Conservation (phyloP, 129 eudicot genomes). For the Scalesia atractyloides region DNA sequence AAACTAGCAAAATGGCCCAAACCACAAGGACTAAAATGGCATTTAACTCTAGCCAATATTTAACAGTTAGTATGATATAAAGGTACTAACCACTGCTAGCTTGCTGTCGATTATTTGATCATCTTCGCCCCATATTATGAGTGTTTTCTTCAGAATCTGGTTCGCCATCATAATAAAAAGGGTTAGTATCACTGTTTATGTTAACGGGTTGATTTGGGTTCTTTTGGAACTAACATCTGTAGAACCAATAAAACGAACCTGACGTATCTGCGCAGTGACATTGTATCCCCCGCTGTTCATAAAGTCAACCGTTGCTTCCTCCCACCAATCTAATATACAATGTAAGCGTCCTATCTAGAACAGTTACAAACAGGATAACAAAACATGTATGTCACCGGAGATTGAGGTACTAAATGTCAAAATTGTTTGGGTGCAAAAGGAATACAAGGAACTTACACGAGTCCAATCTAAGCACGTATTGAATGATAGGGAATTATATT, state of each 20-base stretch:
- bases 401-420: not conserved
- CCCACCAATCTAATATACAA: constrained; percentile 96
- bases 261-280: constrained; percentile 55
- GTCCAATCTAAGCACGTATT: constrained; percentile 75
- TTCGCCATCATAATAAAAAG: not conserved
- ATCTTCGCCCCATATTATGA: constrained; percentile 88
- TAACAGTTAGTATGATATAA: not conserved
- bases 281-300: constrained; percentile 92
- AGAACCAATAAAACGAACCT: constrained; percentile 39
- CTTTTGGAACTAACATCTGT: not conserved
- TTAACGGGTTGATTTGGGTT: not conserved
- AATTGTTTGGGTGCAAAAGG: not conserved
- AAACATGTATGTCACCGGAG: not conserved
- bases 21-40: no score
- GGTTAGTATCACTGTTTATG: not conserved
- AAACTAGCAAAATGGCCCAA: no score
- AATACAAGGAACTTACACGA: constrained; percentile 50
- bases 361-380: not conserved
- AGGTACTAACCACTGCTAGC: constrained; percentile 70
- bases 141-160: constrained; percentile 76
- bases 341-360: constrained; percentile 83
- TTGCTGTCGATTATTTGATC: constrained; percentile 83
- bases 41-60: not conserved
- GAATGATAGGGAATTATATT: constrained; percentile 56
- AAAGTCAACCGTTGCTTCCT: constrained; percentile 78